phyloP scores from a whole-genome alignment of 1,284 basidiomycete species.

The Neolentinus lepideus region DNA sequence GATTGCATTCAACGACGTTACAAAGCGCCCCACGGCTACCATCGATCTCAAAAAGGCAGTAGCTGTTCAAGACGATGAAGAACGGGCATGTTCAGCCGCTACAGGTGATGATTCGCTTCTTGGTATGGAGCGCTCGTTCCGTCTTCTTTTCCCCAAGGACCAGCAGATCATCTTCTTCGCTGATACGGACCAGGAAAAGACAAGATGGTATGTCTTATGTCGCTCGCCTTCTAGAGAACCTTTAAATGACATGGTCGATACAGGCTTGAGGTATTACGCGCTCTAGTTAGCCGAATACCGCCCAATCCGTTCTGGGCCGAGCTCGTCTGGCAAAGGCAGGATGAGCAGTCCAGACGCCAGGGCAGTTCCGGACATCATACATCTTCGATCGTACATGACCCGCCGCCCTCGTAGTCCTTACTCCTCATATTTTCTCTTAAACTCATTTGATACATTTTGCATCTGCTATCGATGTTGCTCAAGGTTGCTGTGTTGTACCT shows the following conservation, averaged over 20 bases:
- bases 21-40: constrained; percentile 83
- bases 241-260: constrained; percentile 3
- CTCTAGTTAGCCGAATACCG: constrained; percentile 81
- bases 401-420: too few relatives aligned
- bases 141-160: constrained; percentile 73
- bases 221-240: constrained; percentile 2
- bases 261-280: constrained; percentile 78
- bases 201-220: constrained; percentile 54
- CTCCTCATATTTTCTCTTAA: not conserved
- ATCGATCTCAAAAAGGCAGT: constrained; percentile 88
- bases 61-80: constrained; percentile 69
- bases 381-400: too few relatives aligned
- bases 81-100: constrained; percentile 24
- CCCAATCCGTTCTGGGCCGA: constrained; percentile 90
- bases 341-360: constrained; percentile 27
- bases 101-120: constrained; percentile 64
- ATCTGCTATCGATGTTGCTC: not conserved
- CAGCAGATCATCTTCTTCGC: constrained; percentile 89
- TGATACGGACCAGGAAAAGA: constrained; percentile 86
- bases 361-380: not conserved
- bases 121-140: constrained; percentile 81
- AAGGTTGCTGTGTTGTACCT: not conserved
- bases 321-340: constrained; percentile 72
- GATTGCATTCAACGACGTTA: constrained; percentile 92
- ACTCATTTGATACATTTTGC: not conserved